Conservation (phyloP, 176 grass and related monocot species). For the Ampelocalamus luodianensis region DNA sequence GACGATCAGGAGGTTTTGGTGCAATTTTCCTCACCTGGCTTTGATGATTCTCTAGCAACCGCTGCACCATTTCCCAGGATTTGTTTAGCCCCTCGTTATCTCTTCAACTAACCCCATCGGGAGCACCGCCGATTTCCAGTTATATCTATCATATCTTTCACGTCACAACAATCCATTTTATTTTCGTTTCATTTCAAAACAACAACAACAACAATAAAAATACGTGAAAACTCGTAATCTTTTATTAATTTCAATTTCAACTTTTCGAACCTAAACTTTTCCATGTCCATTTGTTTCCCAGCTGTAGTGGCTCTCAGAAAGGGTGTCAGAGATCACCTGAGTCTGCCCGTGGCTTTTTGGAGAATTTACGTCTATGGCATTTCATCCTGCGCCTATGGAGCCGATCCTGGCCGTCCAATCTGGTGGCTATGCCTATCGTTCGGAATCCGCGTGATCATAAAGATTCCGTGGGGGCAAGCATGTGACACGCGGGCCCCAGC, state of each 20-base stretch:
- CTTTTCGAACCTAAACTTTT: slow-evolving; percentile 3
- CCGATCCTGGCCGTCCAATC: slow-evolving; percentile 23
- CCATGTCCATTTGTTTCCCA: background rate
- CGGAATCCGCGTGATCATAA: background rate
- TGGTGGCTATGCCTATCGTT: background rate
- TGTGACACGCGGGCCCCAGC: background rate
- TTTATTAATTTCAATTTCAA: background rate
- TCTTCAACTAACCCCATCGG: slow-evolving; percentile 49
- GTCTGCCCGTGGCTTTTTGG: background rate
- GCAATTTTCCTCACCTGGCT: slow-evolving; percentile 30
- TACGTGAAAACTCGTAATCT: slow-evolving; percentile 18
- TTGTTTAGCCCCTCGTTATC: slow-evolving; percentile 56
- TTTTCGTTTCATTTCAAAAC: background rate
- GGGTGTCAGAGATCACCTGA: slow-evolving; percentile 8
- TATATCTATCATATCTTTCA: slow-evolving; percentile 29
- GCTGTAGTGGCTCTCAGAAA: background rate
- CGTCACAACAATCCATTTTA: slow-evolving; percentile 12
- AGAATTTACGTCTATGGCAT: background rate
- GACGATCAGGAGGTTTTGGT: slow-evolving; percentile 35
- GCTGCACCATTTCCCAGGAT: slow-evolving; percentile 39
- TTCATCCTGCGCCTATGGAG: background rate
- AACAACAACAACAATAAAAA: background rate
- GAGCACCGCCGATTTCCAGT: slow-evolving; percentile 33
- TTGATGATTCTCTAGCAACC: slow-evolving; percentile 35
- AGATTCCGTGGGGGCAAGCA: background rate